A percentile compares a stretch with the other conserved stretches of the same genome.
phyloP scores from a whole-genome alignment of 2,329 filamentous ascomycete species.

The Leptodontidium sp. region DNA sequence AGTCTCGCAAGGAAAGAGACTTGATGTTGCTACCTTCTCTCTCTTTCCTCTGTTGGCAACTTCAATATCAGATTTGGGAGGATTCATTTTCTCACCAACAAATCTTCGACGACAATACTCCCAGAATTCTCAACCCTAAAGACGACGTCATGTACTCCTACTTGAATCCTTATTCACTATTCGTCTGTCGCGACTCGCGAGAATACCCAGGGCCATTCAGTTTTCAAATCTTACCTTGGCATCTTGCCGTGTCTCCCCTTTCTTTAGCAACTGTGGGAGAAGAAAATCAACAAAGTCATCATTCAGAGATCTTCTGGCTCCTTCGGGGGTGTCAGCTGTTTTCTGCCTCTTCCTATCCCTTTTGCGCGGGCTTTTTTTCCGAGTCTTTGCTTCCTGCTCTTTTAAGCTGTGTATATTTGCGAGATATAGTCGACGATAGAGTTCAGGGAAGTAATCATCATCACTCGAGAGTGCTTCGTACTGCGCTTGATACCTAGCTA shows the following conservation, averaged over 20 bases:
- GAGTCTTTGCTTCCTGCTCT: neutral
- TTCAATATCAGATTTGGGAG: neutral
- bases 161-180: too few species aligned
- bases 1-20: constrained; percentile 1
- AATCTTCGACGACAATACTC: neutral
- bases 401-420: neutral
- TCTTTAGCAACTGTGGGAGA: neutral
- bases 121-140: constrained; percentile 1
- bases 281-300: too few species aligned
- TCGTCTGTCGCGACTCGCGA: too few species aligned
- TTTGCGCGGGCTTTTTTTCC: neutral
- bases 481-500: neutral
- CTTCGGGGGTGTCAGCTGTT: too few species aligned
- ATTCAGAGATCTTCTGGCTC: too few species aligned
- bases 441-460: too few species aligned
- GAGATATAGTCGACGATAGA: too few species aligned
- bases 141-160: constrained; percentile 1
- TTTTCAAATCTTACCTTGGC: neutral
- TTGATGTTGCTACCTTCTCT: neutral
- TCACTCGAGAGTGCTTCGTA: too few species aligned
- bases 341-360: neutral
- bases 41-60: neutral
- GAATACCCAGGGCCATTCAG: too few species aligned
- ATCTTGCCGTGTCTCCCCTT: neutral
- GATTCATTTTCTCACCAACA: neutral